phyloP scores from a whole-genome alignment of 768 basidiomycete species.

The Lentinula sp. region DNA sequence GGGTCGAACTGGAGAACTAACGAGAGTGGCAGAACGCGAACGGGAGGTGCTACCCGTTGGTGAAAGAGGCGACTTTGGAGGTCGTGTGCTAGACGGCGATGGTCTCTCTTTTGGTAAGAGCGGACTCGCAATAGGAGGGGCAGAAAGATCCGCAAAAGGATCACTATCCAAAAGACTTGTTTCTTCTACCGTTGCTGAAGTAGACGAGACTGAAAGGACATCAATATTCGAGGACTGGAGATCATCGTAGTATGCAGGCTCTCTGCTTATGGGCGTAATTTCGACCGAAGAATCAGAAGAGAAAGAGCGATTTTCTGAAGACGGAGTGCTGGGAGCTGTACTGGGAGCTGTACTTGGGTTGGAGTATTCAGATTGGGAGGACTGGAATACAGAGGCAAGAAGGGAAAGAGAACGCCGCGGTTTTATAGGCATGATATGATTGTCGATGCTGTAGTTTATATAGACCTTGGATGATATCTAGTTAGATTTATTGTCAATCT shows the following conservation, averaged over 20 bases:
- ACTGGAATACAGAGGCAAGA: neutral
- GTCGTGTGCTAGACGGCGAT: conserved; percentile 6
- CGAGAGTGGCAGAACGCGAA: conserved; percentile 7
- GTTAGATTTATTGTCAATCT: neutral
- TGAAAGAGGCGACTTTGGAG: conserved; percentile 8
- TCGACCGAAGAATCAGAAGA: neutral
- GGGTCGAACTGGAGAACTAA: conserved; percentile 20
- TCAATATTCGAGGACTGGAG: neutral
- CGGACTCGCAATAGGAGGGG: conserved; percentile 13
- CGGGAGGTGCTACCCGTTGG: conserved; percentile 10
- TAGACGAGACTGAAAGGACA: neutral
- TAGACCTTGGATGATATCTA: neutral
- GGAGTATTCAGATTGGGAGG: neutral
- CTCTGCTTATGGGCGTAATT: neutral
- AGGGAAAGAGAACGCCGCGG: neutral
- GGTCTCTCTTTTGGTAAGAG: conserved; percentile 7
- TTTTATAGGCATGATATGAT: neutral
- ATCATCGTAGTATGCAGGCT: conserved; percentile 1
- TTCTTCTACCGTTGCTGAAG: conserved; percentile 4
- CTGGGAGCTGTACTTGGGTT: neutral
- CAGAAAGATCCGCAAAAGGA: conserved; percentile 61
- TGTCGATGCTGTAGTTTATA: neutral
- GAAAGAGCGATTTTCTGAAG: neutral
- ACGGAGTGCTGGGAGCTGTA: neutral
- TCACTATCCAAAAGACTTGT: conserved; percentile 60